phyloP scores from a whole-genome alignment of 257 asterid species.

The Capsicum rhomboideum region DNA sequence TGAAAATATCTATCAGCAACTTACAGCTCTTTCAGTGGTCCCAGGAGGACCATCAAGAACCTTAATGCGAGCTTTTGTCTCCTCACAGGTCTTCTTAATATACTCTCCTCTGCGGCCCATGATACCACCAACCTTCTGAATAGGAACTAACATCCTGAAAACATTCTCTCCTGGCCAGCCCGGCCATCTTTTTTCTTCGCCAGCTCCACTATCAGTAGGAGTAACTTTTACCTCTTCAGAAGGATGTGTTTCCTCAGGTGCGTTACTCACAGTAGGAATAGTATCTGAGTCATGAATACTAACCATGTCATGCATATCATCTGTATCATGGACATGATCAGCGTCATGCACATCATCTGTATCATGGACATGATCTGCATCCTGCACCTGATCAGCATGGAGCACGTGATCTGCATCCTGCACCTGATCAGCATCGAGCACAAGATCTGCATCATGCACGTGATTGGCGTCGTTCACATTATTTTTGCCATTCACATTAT shows the following conservation, averaged over 20 bases:
- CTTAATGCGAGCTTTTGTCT: slow-evolving; percentile 69
- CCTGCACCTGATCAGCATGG: background rate
- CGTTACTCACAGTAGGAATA: slow-evolving; percentile 1
- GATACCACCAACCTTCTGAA: slow-evolving; percentile 62
- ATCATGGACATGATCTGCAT: background rate
- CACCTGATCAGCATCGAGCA: background rate
- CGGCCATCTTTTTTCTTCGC: slow-evolving; percentile 64
- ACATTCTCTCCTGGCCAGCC: slow-evolving; percentile 86
- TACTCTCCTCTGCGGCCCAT: slow-evolving; percentile 75
- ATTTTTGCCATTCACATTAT: background rate
- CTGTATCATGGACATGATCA: background rate
- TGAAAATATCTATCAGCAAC: slow-evolving; percentile 13
- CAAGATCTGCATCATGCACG: background rate
- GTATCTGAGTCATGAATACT: background rate
- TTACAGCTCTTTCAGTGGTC: slow-evolving; percentile 63
- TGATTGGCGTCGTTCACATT: background rate
- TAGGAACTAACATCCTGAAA: slow-evolving; percentile 58
- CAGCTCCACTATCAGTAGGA: slow-evolving; percentile 18
- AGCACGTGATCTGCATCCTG: background rate
- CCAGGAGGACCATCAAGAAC: slow-evolving; percentile 72
- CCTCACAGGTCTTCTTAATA: slow-evolving; percentile 61
- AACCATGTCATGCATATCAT: background rate
- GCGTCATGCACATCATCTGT: background rate
- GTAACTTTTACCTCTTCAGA: slow-evolving; percentile 27
- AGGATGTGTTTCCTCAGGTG: slow-evolving; percentile 23